These are phyloP conservation scores for Fusarium pseudonygamai DNA, from an alignment of 2,329 filamentous ascomycete species.

Conservation along the genomic window DNA sequence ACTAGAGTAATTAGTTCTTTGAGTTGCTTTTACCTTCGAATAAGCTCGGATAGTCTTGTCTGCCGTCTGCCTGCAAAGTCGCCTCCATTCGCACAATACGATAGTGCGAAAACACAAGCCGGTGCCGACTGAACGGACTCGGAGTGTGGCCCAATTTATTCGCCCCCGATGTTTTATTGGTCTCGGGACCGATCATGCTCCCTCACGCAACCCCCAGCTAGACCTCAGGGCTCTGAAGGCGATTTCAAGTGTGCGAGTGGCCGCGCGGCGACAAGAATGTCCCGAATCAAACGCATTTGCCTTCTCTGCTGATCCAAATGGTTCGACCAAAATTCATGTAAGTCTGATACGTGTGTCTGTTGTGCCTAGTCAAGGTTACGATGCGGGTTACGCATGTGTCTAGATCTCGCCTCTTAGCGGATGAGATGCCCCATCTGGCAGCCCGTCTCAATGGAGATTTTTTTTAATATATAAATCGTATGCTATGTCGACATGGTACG, in stretches of 20 bases:
- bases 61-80: not conserved
- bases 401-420: constrained; percentile 33
- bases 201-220: constrained; percentile 6
- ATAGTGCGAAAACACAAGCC: constrained; percentile 6
- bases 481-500: constrained; percentile 12
- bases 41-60: not conserved
- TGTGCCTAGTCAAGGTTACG: constrained; percentile 24
- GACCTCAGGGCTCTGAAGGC: constrained; percentile 13
- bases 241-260: constrained; percentile 18
- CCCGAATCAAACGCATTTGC: constrained; percentile 1
- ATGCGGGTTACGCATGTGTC: constrained; percentile 34
- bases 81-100: constrained; percentile 6
- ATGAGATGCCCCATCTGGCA: constrained; percentile 28
- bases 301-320: constrained; percentile 31
- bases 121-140: constrained; percentile 8
- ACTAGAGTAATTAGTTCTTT: not conserved
- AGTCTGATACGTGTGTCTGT: constrained; percentile 35
- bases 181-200: constrained; percentile 33
- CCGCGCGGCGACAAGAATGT: constrained; percentile 37
- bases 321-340: constrained; percentile 32
- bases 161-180: constrained; percentile 28
- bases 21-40: constrained; percentile 6
- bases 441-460: constrained; percentile 11
- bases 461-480: constrained; percentile 30
- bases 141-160: constrained; percentile 5